phyloP scores from a whole-genome alignment of 305 asterid genomes.

The Fraxinus platypoda region DNA sequence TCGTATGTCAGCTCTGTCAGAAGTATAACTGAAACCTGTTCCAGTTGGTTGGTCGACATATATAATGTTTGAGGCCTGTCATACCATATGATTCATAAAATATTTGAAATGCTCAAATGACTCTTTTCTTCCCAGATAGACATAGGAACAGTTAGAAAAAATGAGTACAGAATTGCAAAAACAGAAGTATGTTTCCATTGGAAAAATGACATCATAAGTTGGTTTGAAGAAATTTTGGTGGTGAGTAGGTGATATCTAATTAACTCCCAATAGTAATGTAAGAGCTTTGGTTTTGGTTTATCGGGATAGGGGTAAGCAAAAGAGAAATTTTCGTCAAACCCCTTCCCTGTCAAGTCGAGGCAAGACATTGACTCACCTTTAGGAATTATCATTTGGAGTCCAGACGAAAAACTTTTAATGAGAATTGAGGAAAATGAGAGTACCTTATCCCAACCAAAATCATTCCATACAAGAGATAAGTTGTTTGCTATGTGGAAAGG shows the following conservation, averaged over 20 bases:
- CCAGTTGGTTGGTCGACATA: slow-evolving; percentile 89
- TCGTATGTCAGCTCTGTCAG: slow-evolving; percentile 53
- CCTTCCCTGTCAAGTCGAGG: neutral
- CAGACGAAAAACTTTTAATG: neutral
- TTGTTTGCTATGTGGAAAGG: slow-evolving; percentile 64
- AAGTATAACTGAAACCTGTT: slow-evolving; percentile 82
- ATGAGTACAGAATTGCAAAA: neutral
- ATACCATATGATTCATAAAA: neutral
- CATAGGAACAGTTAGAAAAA: neutral
- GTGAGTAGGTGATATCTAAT: neutral
- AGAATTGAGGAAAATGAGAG: neutral
- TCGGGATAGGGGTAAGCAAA: neutral
- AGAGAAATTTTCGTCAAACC: neutral
- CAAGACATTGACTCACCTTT: neutral
- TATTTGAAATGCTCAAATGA: neutral
- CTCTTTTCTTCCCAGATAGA: neutral
- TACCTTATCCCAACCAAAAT: slow-evolving; percentile 96
- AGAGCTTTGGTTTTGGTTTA: neutral
- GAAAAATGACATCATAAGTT: neutral
- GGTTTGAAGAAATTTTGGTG: neutral
- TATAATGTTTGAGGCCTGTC: slow-evolving; percentile 71
- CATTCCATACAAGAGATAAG: slow-evolving; percentile 74
- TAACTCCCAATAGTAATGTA: neutral
- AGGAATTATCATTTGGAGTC: neutral
- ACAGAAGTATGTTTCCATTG: neutral